phyloP scores from a whole-genome alignment of 768 basidiomycete species.

The Mycena capillaripes region DNA sequence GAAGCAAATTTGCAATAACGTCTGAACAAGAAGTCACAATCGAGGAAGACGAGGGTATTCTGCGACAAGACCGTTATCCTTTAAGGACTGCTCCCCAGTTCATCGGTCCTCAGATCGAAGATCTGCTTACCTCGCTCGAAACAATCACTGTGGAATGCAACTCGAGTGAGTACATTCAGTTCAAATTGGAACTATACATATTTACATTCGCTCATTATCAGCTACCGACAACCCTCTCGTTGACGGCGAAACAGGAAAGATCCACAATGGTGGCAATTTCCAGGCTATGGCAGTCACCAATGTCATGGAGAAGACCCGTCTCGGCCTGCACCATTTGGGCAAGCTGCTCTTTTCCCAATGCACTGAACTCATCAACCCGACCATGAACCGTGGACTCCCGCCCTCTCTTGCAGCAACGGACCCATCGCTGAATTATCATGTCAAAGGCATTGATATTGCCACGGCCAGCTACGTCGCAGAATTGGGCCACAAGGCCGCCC shows the following conservation, averaged over 20 bases:
- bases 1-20: conserved; percentile 74
- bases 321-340: conserved; percentile 78
- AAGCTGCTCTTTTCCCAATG: conserved; percentile 78
- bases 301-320: conserved; percentile 89
- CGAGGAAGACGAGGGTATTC: conserved; percentile 76
- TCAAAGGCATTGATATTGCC: conserved; percentile 89
- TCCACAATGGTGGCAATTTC: conserved; percentile 92
- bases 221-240: conserved; percentile 92
- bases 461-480: conserved; percentile 87
- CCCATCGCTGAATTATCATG: conserved; percentile 85
- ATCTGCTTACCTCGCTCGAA: conserved; percentile 74
- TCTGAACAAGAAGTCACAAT: conserved; percentile 82
- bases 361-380: conserved; percentile 80
- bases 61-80: conserved; percentile 87
- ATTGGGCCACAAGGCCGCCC: conserved; percentile 85
- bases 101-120: conserved; percentile 88
- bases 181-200: no score
- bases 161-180: conserved; percentile 68
- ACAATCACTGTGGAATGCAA: conserved; percentile 84
- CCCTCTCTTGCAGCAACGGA: conserved; percentile 85
- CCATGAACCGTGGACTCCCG: conserved; percentile 87
- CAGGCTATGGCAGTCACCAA: conserved; percentile 83
- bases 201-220: conserved; percentile 43
- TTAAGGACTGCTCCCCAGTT: conserved; percentile 87
- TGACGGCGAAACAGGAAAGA: conserved; percentile 71